phyloP scores from a whole-genome alignment of 495 filamentous ascomycete genomes.

The Lentithecium fluviatile region DNA sequence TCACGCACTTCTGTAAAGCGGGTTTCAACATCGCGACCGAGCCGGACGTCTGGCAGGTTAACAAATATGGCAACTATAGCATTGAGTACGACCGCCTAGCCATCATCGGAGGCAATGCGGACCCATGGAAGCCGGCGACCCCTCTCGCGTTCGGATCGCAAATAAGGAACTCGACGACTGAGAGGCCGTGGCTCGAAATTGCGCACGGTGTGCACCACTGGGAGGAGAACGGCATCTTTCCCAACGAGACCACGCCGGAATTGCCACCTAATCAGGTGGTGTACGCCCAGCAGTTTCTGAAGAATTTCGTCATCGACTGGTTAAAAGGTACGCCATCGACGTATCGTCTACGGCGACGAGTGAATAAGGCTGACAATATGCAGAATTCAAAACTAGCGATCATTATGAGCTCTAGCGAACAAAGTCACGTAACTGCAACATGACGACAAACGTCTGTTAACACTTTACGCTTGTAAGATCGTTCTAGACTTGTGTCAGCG shows the following conservation, averaged over 20 bases:
- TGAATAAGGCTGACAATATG: no score
- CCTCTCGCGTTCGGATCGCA: constrained; percentile 55
- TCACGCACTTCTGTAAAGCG: constrained; percentile 53
- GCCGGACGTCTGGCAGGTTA: constrained; percentile 58
- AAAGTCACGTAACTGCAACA: no score
- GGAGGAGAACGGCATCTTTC: constrained; percentile 69
- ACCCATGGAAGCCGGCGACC: constrained; percentile 69
- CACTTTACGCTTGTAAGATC: no score
- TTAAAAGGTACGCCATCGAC: constrained; percentile 46
- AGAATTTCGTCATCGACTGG: constrained; percentile 64
- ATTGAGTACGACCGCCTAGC: constrained; percentile 65
- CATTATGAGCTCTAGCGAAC: no score
- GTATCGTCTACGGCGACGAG: no score
- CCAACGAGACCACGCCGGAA: constrained; percentile 54
- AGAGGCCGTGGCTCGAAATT: constrained; percentile 64
- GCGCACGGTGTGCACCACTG: constrained; percentile 66
- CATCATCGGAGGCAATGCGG: constrained; percentile 64
- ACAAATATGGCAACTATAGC: constrained; percentile 66
- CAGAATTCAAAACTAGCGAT: no score
- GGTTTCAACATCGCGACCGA: constrained; percentile 63
- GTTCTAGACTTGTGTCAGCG: no score
- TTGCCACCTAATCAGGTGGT: constrained; percentile 56
- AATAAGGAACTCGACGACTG: constrained; percentile 52
- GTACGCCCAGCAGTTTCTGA: constrained; percentile 55
- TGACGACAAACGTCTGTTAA: no score